Base-by-base conservation (phyloP, 2,329 filamentous ascomycete genomes). In the Drechslerella dactyloides region DNA sequence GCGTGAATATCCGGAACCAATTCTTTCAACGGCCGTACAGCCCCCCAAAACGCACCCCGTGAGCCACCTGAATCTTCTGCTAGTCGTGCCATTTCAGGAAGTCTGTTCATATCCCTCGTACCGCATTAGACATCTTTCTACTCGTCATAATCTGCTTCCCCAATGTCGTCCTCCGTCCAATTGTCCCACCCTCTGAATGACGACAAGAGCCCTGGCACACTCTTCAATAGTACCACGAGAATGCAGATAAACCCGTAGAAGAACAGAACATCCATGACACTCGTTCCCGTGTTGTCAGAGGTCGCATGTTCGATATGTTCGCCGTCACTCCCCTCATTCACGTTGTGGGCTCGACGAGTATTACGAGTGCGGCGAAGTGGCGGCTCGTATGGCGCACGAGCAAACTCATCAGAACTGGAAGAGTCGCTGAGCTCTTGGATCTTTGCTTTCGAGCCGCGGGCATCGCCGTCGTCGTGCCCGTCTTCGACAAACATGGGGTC, bases 121-220 rank as follows among this genome's bases (percentile, higher is more conserved):
- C n/a, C n/a, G n/a, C n/a, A n/a, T n/a, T n/a, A n/a, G n/a, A n/a
- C 37, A 3, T 15, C 37, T 17, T 15, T 15, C 23, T 48, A 62
- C 17, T 51, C 59, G 3, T 40, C 23, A 23, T 54, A 23, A 1
- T 55, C 35, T 21, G 17, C 50, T 2, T 54, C 59, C 17, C 60
- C 60, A 35, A 56, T 2, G 6, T 56, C 51, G 3, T 63, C 60
- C 2, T 27, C 60, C 30, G 17, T 27, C 60, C 37, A 63, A 33
- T 23, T 46, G 50, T 63, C 40, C 60, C 27, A 63, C 1, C 52
- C 27, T 19, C 46, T 48, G 52, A 63, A 24, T 4, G 30, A 19
- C 2, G 40, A 23, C 19, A 63, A 63, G 17, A 63, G 21, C 13
- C 40, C 40, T 1, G 52, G 40, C 8, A 55, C 40, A 10, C 24